Percentiles rank a stretch among this genome's conserved stretches.
These are phyloP conservation scores for Phytophthora cactorum DNA, from an alignment of 352 stramenopile genomes.

Conservation along the genomic window DNA sequence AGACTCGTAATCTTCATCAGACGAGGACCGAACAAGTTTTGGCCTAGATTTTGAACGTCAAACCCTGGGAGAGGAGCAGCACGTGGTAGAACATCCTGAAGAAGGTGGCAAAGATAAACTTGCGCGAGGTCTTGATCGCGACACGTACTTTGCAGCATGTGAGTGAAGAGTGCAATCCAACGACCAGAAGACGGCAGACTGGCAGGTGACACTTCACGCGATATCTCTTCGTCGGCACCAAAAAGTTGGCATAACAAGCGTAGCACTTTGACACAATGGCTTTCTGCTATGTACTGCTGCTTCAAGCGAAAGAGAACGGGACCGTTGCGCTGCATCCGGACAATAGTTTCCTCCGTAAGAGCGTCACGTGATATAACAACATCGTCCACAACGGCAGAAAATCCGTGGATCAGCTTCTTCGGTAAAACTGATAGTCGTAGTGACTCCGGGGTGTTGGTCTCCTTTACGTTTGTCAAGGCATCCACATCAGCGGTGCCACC, in stretches of 20 bases:
- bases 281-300: slow-evolving; percentile 33
- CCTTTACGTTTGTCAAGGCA: slow-evolving; percentile 2
- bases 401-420: slow-evolving; percentile 14
- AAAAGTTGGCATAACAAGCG: slow-evolving; percentile 44
- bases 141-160: slow-evolving; percentile 26
- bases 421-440: slow-evolving; percentile 1
- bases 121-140: slow-evolving; percentile 24
- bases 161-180: slow-evolving; percentile 39
- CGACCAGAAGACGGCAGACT: slow-evolving; percentile 20
- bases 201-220: neutral
- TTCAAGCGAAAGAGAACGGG: slow-evolving; percentile 51
- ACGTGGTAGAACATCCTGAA: slow-evolving; percentile 35
- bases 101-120: slow-evolving; percentile 40
- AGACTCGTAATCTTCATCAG: neutral
- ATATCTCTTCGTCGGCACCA: neutral
- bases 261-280: slow-evolving; percentile 39
- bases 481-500: slow-evolving; percentile 14
- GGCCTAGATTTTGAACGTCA: slow-evolving; percentile 11
- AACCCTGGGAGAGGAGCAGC: slow-evolving; percentile 5
- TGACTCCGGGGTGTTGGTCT: neutral
- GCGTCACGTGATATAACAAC: slow-evolving; percentile 19
- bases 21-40: slow-evolving; percentile 15
- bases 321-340: slow-evolving; percentile 31
- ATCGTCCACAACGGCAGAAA: slow-evolving; percentile 45
- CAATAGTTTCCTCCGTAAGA: slow-evolving; percentile 21